Base-by-base conservation (phyloP, 352 stramenopile species). In the Pythium rhizo-oryzae region DNA sequence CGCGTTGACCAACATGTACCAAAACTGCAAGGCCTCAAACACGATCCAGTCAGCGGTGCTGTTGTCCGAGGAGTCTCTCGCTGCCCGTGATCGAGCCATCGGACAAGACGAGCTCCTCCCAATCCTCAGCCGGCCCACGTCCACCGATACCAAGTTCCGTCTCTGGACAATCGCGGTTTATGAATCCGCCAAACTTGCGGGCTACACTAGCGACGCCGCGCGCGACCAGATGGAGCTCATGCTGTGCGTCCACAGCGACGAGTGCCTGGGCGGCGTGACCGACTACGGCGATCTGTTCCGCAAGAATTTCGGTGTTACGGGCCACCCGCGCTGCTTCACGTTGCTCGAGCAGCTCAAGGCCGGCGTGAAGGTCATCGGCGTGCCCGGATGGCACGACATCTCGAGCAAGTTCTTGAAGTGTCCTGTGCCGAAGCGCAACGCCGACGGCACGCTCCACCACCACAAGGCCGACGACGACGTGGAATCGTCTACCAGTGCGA, bases 161-260 rank as follows among this genome's bases (percentile, higher is more conserved):
- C 71, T 67, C 15, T 87, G 78, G 81, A 78, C 72, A 5, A 78
- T 90, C 49, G 78, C 76, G 1, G 58, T 87, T 5, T 88, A 76
- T 56, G 79, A 86, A 63, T 62, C 78, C 0, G 79, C 82, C 39
- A 69, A 68, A 0, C 73, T 90, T 23, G 68, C 75, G 19, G 79
- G 82, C 1, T 90, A 84, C 61, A 74, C 71, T 13, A 66, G 76
- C 9, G 41, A 62, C 0, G 79, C 70, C 1, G 79, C 81, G 0
- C 64, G 70, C 5, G 72, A 82, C 11, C 77, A 88, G 56, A 83
- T 88, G 73, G 79, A 89, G 53, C 74, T 86, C 67, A 71, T 84
- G 35, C 65, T 69, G 49, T 91, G 82, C 33, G 65, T 79, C 25
- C 76, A 87, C 66, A 76, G 79, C 49, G 69, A 81, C 23, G 81